These are phyloP conservation scores for Ophidiomyces ophidiicola DNA, from an alignment of 2,329 filamentous ascomycete genomes.

Conservation along the genomic window DNA sequence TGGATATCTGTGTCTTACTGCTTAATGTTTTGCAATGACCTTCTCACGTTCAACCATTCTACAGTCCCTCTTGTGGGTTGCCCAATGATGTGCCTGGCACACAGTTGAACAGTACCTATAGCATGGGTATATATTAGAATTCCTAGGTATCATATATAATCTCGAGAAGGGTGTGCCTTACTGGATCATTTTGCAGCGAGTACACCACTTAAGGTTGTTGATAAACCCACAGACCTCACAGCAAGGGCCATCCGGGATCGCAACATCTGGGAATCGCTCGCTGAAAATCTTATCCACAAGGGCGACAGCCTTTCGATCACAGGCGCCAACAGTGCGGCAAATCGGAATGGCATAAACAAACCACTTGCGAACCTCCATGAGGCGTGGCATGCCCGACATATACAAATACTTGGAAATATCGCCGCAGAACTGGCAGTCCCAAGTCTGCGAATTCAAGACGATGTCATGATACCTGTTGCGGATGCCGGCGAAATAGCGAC, in stretches of 20 bases:
- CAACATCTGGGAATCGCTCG: not conserved
- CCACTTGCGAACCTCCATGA: conserved; percentile 6
- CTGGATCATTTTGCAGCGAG: conserved; percentile 9
- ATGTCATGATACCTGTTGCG: conserved; percentile 4
- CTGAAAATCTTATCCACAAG: conserved; percentile 5
- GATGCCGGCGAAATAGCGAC: conserved; percentile 6
- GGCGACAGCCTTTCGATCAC: conserved; percentile 4
- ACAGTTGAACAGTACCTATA: conserved; percentile 7
- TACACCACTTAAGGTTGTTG: conserved; percentile 5
- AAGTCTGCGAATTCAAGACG: conserved; percentile 6
- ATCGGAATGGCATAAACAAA: conserved; percentile 8
- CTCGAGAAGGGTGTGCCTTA: too few relatives aligned
- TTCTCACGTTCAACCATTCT: conserved; percentile 2
- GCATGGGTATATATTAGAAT: not conserved
- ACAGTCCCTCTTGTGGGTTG: conserved; percentile 7
- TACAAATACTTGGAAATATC: conserved; percentile 6
- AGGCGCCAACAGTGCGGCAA: conserved; percentile 3
- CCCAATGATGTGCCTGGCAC: conserved; percentile 9
- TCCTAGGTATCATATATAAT: too few relatives aligned
- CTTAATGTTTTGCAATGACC: not conserved
- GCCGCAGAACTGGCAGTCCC: conserved; percentile 11
- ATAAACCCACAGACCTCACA: conserved; percentile 10
- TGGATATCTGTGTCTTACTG: not conserved
- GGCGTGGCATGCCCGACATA: conserved; percentile 9
- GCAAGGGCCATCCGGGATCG: conserved; percentile 6